Evolutionary conservation across 176 grass and related monocot species (phyloP).

Genomic region (Zea mays): DNA sequence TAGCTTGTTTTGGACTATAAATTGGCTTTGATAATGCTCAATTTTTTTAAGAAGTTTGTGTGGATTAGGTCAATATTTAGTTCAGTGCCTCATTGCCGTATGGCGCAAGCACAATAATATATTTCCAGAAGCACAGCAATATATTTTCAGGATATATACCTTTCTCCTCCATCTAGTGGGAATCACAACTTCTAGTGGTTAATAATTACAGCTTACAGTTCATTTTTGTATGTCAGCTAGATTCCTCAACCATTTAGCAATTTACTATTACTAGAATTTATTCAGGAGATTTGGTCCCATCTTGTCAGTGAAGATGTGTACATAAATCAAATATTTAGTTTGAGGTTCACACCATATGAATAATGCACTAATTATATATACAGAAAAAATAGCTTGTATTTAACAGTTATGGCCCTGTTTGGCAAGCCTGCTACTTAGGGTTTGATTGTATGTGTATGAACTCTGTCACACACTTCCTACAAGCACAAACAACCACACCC

Average conservation of each 20-base stretch:
- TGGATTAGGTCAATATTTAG: background rate
- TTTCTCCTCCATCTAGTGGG: background rate
- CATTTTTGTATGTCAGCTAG: background rate
- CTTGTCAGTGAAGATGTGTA: background rate
- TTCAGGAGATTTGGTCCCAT: background rate
- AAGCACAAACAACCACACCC: no score
- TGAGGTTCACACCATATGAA: background rate
- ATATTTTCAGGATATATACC: background rate
- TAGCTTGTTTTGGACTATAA: background rate
- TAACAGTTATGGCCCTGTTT: background rate
- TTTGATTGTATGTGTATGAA: no score
- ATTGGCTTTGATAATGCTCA: slow-evolving; percentile 1
- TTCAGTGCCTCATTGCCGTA: background rate
- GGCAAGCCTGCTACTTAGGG: background rate
- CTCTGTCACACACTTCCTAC: no score
- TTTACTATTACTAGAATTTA: background rate
- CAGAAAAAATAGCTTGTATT: background rate
- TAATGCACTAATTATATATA: background rate
- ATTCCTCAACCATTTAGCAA: background rate
- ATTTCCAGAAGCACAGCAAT: background rate
- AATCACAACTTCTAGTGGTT: background rate
- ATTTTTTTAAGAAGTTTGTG: background rate
- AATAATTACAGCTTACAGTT: background rate
- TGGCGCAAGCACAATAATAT: background rate
- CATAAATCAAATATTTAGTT: background rate